A percentile compares a stretch with the other conserved stretches of the same genome.
These are phyloP conservation scores for Boletellus dicymbophilus DNA, from an alignment of 1,284 basidiomycete species.

Conservation along the genomic window DNA sequence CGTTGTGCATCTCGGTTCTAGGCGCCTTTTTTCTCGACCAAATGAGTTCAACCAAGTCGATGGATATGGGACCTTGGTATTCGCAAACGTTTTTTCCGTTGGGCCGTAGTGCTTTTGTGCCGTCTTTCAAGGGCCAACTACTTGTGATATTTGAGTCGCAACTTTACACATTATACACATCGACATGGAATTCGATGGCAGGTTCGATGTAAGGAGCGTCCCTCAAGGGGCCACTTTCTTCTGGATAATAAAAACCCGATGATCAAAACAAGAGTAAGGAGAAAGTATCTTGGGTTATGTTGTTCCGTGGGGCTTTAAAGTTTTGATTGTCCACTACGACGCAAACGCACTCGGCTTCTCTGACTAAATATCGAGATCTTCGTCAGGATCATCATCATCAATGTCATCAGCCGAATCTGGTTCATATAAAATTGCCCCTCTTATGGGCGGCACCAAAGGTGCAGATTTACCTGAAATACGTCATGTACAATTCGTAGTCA, in stretches of 20 bases:
- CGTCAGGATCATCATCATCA: conserved; percentile 89
- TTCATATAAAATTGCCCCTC: conserved; percentile 64
- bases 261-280: conserved; percentile 21
- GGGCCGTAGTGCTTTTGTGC: conserved; percentile 31
- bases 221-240: conserved; percentile 33
- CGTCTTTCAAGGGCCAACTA: conserved; percentile 34
- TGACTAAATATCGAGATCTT: conserved; percentile 77
- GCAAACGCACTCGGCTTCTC: too few species aligned
- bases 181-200: conserved; percentile 30
- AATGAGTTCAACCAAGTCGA: conserved; percentile 45
- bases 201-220: conserved; percentile 26
- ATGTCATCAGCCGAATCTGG: conserved; percentile 89
- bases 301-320: too few species aligned
- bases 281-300: conserved; percentile 5
- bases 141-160: conserved; percentile 35
- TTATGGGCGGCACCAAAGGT: conserved; percentile 6
- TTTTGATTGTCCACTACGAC: too few species aligned
- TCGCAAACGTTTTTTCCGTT: conserved; percentile 14
- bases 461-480: conserved; percentile 27
- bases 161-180: conserved; percentile 31
- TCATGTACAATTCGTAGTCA: conserved; percentile 3
- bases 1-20: conserved; percentile 41
- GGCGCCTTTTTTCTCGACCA: conserved; percentile 41
- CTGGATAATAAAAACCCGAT: conserved; percentile 29
- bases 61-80: conserved; percentile 33